Percentiles rank a stretch among this genome's conserved stretches.
These are phyloP conservation scores for Ceratobasidium sp. DNA, from an alignment of 1,284 basidiomycete genomes.

Conservation along the genomic window DNA sequence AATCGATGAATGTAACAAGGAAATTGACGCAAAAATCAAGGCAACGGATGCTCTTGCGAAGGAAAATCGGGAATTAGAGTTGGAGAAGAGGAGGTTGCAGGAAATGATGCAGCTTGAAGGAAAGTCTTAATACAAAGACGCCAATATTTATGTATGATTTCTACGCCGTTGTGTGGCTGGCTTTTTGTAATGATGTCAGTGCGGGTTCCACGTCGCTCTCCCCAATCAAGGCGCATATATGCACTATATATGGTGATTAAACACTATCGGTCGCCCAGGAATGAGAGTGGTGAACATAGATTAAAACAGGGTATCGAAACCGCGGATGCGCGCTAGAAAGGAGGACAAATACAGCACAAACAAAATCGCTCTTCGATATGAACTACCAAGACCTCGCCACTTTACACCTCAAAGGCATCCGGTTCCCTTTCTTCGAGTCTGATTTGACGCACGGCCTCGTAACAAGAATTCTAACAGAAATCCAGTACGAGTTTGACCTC, in stretches of 20 bases:
- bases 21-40: not conserved
- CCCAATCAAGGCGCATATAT: too few species aligned
- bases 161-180: too few species aligned
- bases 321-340: too few species aligned
- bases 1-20: not conserved
- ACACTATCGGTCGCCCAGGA: too few species aligned
- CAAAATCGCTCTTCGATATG: not conserved
- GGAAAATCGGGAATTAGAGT: not conserved
- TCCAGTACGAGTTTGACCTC: not conserved
- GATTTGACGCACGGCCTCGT: constrained; percentile 31
- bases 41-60: not conserved
- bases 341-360: too few species aligned
- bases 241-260: too few species aligned
- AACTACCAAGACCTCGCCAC: not conserved
- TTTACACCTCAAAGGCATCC: constrained; percentile 27
- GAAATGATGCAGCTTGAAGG: not conserved
- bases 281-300: too few species aligned
- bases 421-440: constrained; percentile 19
- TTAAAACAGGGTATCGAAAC: too few species aligned
- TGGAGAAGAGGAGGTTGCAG: not conserved
- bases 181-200: too few species aligned
- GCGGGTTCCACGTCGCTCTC: too few species aligned
- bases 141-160: too few species aligned
- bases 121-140: not conserved
- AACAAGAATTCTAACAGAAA: not conserved